These are phyloP conservation scores for Dendrothele bispora DNA, from an alignment of 768 basidiomycete species.

Conservation along the genomic window DNA sequence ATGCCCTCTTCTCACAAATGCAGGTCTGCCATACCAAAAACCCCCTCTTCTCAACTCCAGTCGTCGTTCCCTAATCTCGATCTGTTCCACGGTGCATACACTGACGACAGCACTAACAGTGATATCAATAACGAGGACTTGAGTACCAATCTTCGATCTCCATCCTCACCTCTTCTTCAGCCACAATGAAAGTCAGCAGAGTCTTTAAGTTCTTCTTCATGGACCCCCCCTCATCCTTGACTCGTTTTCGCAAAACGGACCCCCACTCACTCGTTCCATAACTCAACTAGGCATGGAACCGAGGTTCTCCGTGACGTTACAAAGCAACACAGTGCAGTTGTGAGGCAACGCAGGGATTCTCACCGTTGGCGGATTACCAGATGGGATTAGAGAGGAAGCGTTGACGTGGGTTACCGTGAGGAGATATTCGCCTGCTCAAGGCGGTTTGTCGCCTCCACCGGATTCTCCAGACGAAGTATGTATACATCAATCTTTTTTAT, in stretches of 20 bases:
- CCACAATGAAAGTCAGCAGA: not conserved
- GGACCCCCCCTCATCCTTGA: slow-evolving; percentile 35
- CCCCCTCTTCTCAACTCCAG: no score
- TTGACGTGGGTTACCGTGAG: slow-evolving; percentile 71
- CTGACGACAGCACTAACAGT: no score
- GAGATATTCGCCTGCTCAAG: slow-evolving; percentile 47
- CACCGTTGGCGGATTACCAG: slow-evolving; percentile 66
- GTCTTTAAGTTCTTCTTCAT: not conserved
- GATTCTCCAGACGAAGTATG: slow-evolving; percentile 63
- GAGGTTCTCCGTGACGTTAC: slow-evolving; percentile 59
- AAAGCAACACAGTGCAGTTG: slow-evolving; percentile 67
- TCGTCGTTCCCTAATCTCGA: no score
- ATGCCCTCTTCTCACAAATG: not conserved
- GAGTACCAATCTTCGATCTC: not conserved
- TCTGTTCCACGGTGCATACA: no score
- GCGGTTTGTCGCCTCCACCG: slow-evolving; percentile 54
- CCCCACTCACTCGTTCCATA: slow-evolving; percentile 39
- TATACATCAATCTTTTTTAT: slow-evolving; percentile 8
- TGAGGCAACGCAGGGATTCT: slow-evolving; percentile 67
- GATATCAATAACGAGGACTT: no score
- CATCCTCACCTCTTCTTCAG: not conserved
- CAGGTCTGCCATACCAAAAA: no score
- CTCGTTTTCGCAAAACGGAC: slow-evolving; percentile 41
- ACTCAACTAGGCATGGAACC: slow-evolving; percentile 27
- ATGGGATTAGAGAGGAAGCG: slow-evolving; percentile 41